A percentile compares a stretch with the other conserved stretches of the same genome.
Conservation (phyloP, 257 asterid species). For the Salvia rosmarinus region DNA sequence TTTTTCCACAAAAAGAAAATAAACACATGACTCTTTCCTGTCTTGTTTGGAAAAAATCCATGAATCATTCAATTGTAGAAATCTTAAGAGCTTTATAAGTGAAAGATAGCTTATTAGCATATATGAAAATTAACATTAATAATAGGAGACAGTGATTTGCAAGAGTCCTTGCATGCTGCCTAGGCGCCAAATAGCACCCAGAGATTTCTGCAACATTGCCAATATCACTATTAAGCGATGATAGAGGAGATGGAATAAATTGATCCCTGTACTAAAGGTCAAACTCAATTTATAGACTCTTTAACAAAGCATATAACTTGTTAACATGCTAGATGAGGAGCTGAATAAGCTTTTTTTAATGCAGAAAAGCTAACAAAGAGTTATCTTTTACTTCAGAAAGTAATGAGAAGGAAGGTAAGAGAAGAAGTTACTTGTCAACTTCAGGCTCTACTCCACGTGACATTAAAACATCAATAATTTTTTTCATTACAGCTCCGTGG, state of each 20-base stretch:
- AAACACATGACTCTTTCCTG: neutral
- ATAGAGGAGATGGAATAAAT: constrained; percentile 10
- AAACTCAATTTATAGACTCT: neutral
- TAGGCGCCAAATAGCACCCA: neutral
- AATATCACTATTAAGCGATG: neutral
- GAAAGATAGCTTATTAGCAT: neutral
- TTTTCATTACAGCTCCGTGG: constrained; percentile 99
- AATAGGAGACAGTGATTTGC: neutral
- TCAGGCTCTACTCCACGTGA: constrained; percentile 94
- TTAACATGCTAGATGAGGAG: constrained; percentile 8
- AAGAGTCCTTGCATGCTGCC: neutral
- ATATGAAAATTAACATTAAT: neutral
- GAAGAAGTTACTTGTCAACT: constrained; percentile 78
- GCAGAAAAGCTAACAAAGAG: neutral
- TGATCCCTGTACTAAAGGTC: neutral
- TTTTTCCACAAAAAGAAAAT: neutral
- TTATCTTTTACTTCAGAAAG: neutral
- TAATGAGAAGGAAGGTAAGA: constrained; percentile 17
- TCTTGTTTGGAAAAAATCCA: neutral
- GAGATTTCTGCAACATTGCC: neutral
- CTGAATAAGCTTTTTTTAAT: constrained; percentile 8
- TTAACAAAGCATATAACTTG: neutral
- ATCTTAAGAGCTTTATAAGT: neutral
- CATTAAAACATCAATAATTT: constrained; percentile 91
- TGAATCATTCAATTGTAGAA: neutral